These are phyloP conservation scores for Candida vaughaniae DNA, from an alignment of 805 yeast genomes.

Conservation along the genomic window DNA sequence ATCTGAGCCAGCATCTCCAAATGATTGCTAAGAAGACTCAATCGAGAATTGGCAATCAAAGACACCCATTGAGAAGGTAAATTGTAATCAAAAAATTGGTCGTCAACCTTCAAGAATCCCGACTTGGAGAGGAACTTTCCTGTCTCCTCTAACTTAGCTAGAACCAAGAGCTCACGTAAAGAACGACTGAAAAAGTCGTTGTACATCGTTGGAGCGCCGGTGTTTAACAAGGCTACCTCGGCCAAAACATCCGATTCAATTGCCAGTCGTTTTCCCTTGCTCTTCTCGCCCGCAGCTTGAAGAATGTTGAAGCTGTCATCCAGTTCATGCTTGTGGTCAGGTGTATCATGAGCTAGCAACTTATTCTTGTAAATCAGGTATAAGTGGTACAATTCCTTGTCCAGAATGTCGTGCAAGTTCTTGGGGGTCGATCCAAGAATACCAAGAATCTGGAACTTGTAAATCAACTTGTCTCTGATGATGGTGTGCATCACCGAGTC, in stretches of 20 bases:
- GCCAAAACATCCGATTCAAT: slow-evolving; percentile 16
- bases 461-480: slow-evolving; percentile 30
- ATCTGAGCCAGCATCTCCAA: slow-evolving; percentile 26
- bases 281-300: background rate
- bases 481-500: slow-evolving; percentile 31
- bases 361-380: slow-evolving; percentile 31
- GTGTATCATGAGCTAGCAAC: slow-evolving; percentile 18
- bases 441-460: slow-evolving; percentile 36
- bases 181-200: slow-evolving; percentile 19
- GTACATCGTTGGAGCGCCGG: slow-evolving; percentile 19
- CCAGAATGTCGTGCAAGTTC: slow-evolving; percentile 18
- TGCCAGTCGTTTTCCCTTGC: slow-evolving; percentile 1
- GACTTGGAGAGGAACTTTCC: slow-evolving; percentile 21
- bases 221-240: slow-evolving; percentile 13
- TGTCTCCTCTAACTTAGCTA: slow-evolving; percentile 19
- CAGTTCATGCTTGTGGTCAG: slow-evolving; percentile 5
- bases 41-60: slow-evolving; percentile 24
- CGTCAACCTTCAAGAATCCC: slow-evolving; percentile 17
- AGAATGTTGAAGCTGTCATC: background rate
- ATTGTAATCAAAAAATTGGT: slow-evolving; percentile 25
- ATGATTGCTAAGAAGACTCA: slow-evolving; percentile 21
- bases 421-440: slow-evolving; percentile 34
- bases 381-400: slow-evolving; percentile 30
- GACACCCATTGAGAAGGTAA: slow-evolving; percentile 43
- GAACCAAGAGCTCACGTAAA: slow-evolving; percentile 23